phyloP scores from a whole-genome alignment of 352 stramenopile genomes.

The Globisporangium emineosum region DNA sequence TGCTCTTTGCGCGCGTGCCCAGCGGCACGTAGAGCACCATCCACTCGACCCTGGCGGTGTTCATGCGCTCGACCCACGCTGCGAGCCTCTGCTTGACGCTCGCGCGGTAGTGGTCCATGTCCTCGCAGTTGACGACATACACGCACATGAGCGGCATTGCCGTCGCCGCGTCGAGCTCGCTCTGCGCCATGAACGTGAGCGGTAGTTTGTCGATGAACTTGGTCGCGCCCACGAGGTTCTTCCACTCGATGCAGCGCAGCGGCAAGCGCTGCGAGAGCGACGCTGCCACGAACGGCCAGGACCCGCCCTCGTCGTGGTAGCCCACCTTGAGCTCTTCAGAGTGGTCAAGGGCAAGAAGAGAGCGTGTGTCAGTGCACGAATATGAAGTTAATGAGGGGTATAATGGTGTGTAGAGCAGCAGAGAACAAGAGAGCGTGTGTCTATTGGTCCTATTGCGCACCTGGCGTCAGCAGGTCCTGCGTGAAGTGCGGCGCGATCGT shows the following conservation, averaged over 20 bases:
- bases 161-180: conserved; percentile 14
- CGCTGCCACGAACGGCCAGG: conserved; percentile 78
- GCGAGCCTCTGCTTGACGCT: conserved; percentile 43
- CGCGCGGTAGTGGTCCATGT: conserved; percentile 68
- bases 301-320: conserved; percentile 65
- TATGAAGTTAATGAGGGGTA: neutral
- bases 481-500: conserved; percentile 70
- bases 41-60: conserved; percentile 60
- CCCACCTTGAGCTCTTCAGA: conserved; percentile 53
- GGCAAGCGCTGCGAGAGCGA: conserved; percentile 63
- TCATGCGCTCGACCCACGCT: conserved; percentile 76
- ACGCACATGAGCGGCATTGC: conserved; percentile 52
- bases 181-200: conserved; percentile 40
- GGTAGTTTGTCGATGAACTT: conserved; percentile 30
- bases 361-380: neutral
- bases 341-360: neutral
- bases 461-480: conserved; percentile 55
- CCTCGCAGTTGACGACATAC: conserved; percentile 85
- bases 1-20: conserved; percentile 59
- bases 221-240: conserved; percentile 67
- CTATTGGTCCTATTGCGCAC: neutral
- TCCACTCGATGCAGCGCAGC: conserved; percentile 76
- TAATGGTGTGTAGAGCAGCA: neutral
- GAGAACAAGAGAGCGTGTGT: neutral
- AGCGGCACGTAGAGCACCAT: conserved; percentile 84